Evolutionary conservation across 2,329 filamentous ascomycete genomes (phyloP), one percentile per base, ranked within the genome.

Genomic region (Alternaria tenuissima): DNA sequence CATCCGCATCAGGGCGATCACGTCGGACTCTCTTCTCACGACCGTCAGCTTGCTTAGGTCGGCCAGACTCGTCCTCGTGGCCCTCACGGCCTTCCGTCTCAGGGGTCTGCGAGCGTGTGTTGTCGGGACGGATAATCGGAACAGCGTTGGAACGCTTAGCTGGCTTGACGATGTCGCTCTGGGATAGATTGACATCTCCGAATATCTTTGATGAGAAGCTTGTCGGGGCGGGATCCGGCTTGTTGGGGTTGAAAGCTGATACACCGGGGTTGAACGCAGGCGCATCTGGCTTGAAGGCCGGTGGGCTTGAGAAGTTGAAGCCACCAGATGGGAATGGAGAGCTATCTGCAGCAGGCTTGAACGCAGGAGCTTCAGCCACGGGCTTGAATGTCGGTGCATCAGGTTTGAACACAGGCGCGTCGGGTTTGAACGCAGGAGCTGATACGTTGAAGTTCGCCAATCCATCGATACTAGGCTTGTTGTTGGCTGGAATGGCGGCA

Each of bases 111-210:
- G 75, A 67, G 24, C 70, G 70, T 22, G 71, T 69, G 58, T 64
- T 66, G 57, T 88, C 83, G 1, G 91, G 91, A 39, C 84, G 85
- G 9, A 94, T 80, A 63, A 97, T 96, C 0, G 93, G 91, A 55
- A 97, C 86, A 9, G 93, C 93, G 80, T 95, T 97, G 5, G 89
- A 92, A 68, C 88, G 88, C 79, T 91, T 93, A 0, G 80, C 77
- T 7, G 89, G 86, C 70, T 91, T 91, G 28, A 87, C 80, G 51
- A 88, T 84, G 22, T 92, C 88, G 14, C 85, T 83, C 32, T 84
- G 78, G 55, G 83, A 86, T 32, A 91, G 80, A 63, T 88, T 86
- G 54, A 78, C 69, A 55, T 74, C 65, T 7, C 76, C 75, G 54
- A 78, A 78, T 48, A 78, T 78, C 62, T 72, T 75, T 3, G 76